These are phyloP conservation scores for Voacanga thouarsii DNA, from an alignment of 257 asterid species.

Conservation along the genomic window DNA sequence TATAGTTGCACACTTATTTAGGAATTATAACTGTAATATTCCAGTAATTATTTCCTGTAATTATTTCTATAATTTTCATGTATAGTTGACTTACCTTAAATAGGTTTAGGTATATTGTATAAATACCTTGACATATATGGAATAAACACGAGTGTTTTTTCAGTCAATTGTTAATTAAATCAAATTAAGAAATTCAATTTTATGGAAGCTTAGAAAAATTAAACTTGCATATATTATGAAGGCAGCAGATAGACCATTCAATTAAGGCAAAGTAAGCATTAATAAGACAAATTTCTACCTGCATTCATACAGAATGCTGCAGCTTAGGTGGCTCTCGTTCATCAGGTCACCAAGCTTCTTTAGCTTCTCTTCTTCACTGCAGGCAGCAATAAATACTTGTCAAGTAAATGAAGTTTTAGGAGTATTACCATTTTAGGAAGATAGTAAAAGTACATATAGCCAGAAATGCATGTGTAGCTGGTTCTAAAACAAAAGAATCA, in stretches of 20 bases:
- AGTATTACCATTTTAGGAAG: not conserved
- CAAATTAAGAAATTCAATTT: not conserved
- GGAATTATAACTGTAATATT: too few species aligned
- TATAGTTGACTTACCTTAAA: too few species aligned
- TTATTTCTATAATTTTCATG: too few species aligned
- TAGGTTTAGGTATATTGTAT: too few species aligned
- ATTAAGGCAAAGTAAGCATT: not conserved
- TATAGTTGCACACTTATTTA: too few species aligned
- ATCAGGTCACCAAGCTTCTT: conserved; percentile 92
- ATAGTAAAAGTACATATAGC: not conserved
- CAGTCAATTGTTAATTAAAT: too few species aligned
- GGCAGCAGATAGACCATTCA: not conserved
- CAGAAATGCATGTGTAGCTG: not conserved
- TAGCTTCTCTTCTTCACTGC: conserved; percentile 76
- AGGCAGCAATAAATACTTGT: not conserved
- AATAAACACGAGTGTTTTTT: too few species aligned
- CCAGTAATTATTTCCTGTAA: too few species aligned
- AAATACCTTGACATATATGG: too few species aligned
- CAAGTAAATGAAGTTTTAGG: not conserved
- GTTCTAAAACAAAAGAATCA: not conserved
- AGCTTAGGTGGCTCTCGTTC: conserved; percentile 94
- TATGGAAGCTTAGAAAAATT: not conserved
- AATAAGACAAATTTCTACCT: conserved; percentile 43
- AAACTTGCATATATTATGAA: not conserved
- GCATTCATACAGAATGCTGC: conserved; percentile 92